These are phyloP conservation scores for Camellia japonica DNA, from an alignment of 148 eudicot genomes.

Conservation along the genomic window DNA sequence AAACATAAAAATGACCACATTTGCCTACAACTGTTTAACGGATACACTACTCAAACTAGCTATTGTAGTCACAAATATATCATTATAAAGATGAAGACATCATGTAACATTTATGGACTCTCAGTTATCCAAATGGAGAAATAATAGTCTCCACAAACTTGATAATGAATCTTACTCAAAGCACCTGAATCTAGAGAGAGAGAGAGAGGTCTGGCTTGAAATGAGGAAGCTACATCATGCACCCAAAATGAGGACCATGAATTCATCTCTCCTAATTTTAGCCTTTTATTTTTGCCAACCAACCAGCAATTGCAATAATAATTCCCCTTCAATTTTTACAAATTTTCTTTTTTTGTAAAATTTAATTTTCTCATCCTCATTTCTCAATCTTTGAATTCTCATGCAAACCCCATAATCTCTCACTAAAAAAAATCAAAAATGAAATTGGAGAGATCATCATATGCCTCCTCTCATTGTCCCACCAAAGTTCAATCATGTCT, in stretches of 20 bases:
- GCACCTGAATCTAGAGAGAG: background rate
- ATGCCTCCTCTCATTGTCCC: background rate
- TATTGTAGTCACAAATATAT: too few relatives aligned
- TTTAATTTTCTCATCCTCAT: background rate
- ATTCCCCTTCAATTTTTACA: background rate
- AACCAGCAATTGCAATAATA: background rate
- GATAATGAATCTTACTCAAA: too few relatives aligned
- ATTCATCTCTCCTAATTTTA: background rate
- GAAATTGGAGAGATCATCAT: background rate
- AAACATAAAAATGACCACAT: too few relatives aligned
- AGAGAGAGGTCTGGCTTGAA: conserved; percentile 7
- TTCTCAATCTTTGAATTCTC: background rate
- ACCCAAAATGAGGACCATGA: conserved; percentile 4
- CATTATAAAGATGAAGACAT: too few relatives aligned
- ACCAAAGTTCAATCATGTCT: background rate
- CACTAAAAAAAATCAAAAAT: background rate
- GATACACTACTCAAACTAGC: too few relatives aligned
- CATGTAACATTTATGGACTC: too few relatives aligned
- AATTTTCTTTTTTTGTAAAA: background rate
- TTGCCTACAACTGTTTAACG: too few relatives aligned
- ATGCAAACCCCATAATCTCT: background rate
- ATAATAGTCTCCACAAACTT: too few relatives aligned
- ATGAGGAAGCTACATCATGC: background rate
- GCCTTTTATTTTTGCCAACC: background rate
- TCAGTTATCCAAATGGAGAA: too few relatives aligned